Evolutionary conservation across 1,284 basidiomycete genomes (phyloP), one percentile per base, ranked within the genome.

Genomic region (Sporisorium scitamineum): DNA sequence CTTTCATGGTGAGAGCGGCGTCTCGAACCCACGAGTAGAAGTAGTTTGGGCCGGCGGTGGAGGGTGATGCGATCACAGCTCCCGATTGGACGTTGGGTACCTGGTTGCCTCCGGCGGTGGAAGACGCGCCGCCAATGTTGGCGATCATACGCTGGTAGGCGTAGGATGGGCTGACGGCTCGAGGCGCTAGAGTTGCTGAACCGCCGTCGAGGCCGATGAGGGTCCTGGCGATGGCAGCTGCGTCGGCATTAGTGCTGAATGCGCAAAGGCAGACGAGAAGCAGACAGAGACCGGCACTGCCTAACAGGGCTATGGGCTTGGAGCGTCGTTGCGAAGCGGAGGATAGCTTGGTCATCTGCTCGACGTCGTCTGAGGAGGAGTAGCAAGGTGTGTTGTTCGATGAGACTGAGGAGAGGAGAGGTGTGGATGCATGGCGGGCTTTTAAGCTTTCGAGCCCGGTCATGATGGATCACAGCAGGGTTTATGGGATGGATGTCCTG

Each of bases 11-110:
- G 14, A 80, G 59, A 8, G 78, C 75, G 18, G 71, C 62, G 45
- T 80, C 78, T 4, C 78, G 69, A 18, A 78, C 59, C 78, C 78
- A 79, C 14, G 62, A 57, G 66, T 78, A 80, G 26, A 75, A 80
- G 71, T 80, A 80, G 65, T 80, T 55, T n/a, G 78, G 78, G 0
- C 52, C 48, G 0, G 62, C 69, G 7, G 76, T 75, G 24, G 76
- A 78, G 18, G 78, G 78, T n/a, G 70, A 71, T 7, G 76, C 76
- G 61, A 78, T 75, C 8, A 80, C 78, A 0, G 66, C 59, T 9
- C 78, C 78, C 7, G 47, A 47, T 26, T 59, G 66, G 10, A 76
- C 75, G 39, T 59, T 50, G 27, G 69, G 72, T 4, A 80, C 78
- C 29, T 72, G 65, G 39, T 69, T 78, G 34, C 60, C 66, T n/a